Base-by-base conservation (phyloP, 108 stramenopile genomes). In the Schizochytrium sp. region DNA sequence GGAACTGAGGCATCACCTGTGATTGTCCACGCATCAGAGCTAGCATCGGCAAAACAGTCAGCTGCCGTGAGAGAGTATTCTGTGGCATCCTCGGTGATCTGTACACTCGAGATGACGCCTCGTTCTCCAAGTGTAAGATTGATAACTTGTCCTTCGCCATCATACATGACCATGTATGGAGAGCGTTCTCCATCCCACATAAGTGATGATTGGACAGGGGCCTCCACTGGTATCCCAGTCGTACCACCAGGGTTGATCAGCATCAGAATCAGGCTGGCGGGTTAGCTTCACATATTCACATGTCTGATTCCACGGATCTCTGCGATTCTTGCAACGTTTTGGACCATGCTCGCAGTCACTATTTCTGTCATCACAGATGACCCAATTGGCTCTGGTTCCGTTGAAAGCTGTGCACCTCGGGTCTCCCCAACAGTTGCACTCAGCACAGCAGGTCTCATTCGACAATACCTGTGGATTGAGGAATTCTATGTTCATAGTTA, bases 341-440 rank as follows among this genome's bases (percentile, higher is more conserved):
- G 47, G 47, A 53, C 76, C n/a, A 38, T 55, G 47, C n/a, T 38
- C 28, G 53, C 76, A 83, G 53, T 49, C 53, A 5, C 8, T 10
- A 53, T n/a, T 4, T 2, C 76, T 47, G 55, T 55, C 76, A 53
- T 83, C 76, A 2, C 76, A 83, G 76, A 83, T 83, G 2, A 83
- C 55, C 76, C 76, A 83, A 38, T 83, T 55, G 76, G 47, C 76
- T 0, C 53, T 47, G 2, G 2, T 40, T 0, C 76, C 28, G 3
- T 17, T 1, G 3, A 83, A 83, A 0, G 76, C 49, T 47, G 53
- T 83, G 53, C 76, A 83, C 28, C 53, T n/a, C 8, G 76, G 76
- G 1, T 83, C 76, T n/a, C 76, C 76, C 50, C 53, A 83, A 53
- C 76, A 83, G 53, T 47, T 55, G 76, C 76, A 83, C 47, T 49